Evolutionary conservation across 257 asterid genomes (phyloP).

Genomic region (Solanum piurae): DNA sequence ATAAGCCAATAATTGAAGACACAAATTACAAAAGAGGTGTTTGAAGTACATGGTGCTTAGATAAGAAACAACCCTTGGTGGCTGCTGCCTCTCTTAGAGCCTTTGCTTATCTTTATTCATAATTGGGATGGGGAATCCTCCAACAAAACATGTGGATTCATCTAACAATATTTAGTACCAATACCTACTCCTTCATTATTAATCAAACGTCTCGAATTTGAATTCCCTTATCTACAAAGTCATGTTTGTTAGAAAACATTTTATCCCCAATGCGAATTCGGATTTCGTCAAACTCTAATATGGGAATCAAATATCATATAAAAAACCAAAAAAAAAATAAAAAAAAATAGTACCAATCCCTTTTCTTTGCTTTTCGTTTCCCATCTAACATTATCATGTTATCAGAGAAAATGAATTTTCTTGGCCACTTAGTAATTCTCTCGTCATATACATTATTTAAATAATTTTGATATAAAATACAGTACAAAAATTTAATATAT

Average conservation of each 20-base stretch:
- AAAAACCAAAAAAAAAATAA: too few relatives aligned
- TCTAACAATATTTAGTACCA: background rate
- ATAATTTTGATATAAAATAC: background rate
- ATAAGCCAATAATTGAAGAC: background rate
- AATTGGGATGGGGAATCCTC: background rate
- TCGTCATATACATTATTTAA: too few relatives aligned
- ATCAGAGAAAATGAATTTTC: background rate
- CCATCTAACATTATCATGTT: background rate
- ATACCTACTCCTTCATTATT: background rate
- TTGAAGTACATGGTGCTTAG: background rate
- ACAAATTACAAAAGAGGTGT: background rate
- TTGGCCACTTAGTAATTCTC: background rate
- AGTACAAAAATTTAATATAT: background rate
- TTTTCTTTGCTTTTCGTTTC: background rate
- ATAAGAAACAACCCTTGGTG: background rate
- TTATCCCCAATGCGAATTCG: fast-evolving
- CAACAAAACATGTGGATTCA: conserved; percentile 1
- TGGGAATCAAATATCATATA: too few relatives aligned
- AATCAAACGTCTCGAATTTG: background rate
- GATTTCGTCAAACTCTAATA: too few relatives aligned
- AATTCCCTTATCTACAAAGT: fast-evolving
- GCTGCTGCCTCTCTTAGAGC: background rate
- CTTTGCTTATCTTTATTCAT: background rate
- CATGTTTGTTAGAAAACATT: fast-evolving
- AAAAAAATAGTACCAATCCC: background rate